Base-by-base conservation (phyloP, 257 asterid species). In the Ehretia macrophylla region DNA sequence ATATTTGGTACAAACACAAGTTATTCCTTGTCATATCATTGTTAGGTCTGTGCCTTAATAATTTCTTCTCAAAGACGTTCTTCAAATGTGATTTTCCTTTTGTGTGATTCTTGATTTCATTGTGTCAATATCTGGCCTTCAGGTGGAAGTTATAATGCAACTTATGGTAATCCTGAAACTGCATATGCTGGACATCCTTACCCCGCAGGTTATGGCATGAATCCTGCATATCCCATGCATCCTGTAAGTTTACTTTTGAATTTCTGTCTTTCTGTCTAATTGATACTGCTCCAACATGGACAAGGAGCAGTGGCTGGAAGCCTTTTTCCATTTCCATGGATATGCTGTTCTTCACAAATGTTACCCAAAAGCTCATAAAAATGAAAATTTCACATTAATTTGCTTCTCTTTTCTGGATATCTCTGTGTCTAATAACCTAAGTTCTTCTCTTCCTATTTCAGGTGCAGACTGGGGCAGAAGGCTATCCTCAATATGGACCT, bases 401-500 rank as follows among this genome's bases (percentile, higher is more conserved):
- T 11, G 6, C 18, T 51, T 40, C 19, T 62, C 45, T 57, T 62
- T 32, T 19, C n/a, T 51, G 8, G 12, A 1, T 10, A 22, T 51
- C 12, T 20, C n/a, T 19, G 11, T 51, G 35, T n/a, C n/a, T n/a
- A n/a, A n/a, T n/a, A n/a, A n/a, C n/a, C n/a, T 17, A 51, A 20
- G 46, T 42, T 72, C 64, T 40, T 59, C 32, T 74, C 47, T 63
- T 78, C 65, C 86, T 85, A 95, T 79, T 80, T 52, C n/a, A n/a
- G n/a, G n/a, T n/a, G n/a, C 89, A 85, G 67, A 61, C 81, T 70
- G 85, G 85, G 51, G 81, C 69, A 52, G 95, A 84, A 76, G 88
- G 83, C 69, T 83, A 85, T 87, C 78, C 95, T 70, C 98, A 84
- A 64, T 85, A 78, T 55, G 88, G 75, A 77, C 81, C 88, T 66